Conservation (phyloP, 345 rosid genomes). For the Camelina hispida region DNA sequence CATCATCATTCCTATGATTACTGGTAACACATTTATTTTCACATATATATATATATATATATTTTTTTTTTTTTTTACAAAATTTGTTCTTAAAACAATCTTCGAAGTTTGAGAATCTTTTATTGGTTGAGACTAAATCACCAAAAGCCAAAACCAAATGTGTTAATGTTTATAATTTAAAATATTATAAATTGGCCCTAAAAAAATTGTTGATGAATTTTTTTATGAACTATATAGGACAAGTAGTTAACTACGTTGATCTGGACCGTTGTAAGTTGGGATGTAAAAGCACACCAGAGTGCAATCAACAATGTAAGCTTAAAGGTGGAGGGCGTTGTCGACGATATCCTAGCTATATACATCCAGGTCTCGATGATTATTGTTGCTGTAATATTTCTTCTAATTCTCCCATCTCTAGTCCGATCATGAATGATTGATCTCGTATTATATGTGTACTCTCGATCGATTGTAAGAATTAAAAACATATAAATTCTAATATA, state of each 20-base stretch:
- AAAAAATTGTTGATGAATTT: not conserved
- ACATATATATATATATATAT: not conserved
- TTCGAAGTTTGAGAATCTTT: not conserved
- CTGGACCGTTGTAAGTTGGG: not conserved
- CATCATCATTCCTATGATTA: not conserved
- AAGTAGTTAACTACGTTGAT: not conserved
- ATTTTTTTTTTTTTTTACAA: not conserved
- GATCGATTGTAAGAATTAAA: not conserved
- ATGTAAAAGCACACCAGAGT: not conserved
- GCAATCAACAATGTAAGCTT: not conserved
- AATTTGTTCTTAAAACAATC: not conserved
- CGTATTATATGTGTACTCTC: not conserved
- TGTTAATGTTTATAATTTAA: not conserved
- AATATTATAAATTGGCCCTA: not conserved
- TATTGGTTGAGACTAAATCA: not conserved
- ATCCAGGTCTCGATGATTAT: not conserved
- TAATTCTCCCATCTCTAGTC: no score
- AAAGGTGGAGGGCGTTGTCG: not conserved
- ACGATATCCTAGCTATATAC: not conserved
- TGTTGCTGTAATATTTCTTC: not conserved
- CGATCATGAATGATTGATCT: not conserved
- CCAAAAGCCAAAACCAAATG: not conserved
- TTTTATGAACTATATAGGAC: not conserved
- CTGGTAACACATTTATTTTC: not conserved
- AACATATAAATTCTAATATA: not conserved